Conservation (phyloP, 2,329 filamentous ascomycete genomes). For the Endothia cerciana region DNA sequence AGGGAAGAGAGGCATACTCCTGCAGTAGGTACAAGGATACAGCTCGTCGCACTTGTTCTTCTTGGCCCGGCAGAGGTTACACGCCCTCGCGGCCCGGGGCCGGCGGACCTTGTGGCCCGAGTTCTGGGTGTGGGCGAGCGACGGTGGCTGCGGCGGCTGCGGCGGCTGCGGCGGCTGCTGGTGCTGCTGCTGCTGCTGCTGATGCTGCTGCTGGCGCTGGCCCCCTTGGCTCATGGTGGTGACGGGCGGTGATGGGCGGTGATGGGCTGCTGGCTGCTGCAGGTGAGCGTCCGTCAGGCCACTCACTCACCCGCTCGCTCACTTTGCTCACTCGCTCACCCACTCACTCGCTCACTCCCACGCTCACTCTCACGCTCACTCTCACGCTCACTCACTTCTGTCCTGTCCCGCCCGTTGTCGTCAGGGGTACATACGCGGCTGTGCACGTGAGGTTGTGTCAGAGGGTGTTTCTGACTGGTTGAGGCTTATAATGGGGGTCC, state of each 20-base stretch:
- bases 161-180: too few relatives aligned
- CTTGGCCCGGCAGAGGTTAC: slow-evolving; percentile 49
- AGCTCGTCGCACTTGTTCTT: slow-evolving; percentile 54
- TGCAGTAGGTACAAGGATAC: slow-evolving; percentile 45
- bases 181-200: too few relatives aligned
- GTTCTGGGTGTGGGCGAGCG: slow-evolving; percentile 21
- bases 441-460: not conserved
- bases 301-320: too few relatives aligned
- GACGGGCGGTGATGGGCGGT: not conserved
- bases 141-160: not conserved
- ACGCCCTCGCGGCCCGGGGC: slow-evolving; percentile 50
- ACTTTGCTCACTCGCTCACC: too few relatives aligned
- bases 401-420: not conserved
- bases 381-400: not conserved
- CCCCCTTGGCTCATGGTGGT: slow-evolving; percentile 14
- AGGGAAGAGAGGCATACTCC: slow-evolving; percentile 38
- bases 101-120: slow-evolving; percentile 30
- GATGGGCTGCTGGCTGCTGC: not conserved
- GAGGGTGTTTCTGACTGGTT: too few relatives aligned
- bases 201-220: not conserved
- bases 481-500: slow-evolving; percentile 5
- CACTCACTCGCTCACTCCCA: too few relatives aligned
- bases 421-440: not conserved
- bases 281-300: too few relatives aligned
- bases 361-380: too few relatives aligned